Base-by-base conservation (phyloP, 169 alveolate species). In the Cryptosporidium sp. region DNA sequence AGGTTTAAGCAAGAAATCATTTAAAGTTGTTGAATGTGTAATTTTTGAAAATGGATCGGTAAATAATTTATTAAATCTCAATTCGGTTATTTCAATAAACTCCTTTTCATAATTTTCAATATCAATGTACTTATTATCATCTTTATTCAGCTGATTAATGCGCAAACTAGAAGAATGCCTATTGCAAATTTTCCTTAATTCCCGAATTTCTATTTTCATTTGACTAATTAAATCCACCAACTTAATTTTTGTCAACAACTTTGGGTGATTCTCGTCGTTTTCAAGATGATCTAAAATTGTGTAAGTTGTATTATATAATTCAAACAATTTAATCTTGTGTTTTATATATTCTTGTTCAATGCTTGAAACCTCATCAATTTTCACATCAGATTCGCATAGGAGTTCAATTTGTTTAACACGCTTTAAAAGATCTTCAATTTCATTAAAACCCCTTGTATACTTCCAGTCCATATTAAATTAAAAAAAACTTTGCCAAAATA, bases 171-270 rank as follows among this genome's bases (percentile, higher is more conserved):
- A 14, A 18, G 60, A 39, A 21, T 53, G 3, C 12, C 16, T 51
- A 12, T 60, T 31, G 31, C 23, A 23, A 21, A 65, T 61, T 26
- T 29, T 39, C 8, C 52, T 37, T 31, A 80, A 39, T 44, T n/a
- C 68, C 48, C 65, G 65, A 9, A 80, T 37, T 60, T 80, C 89
- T 0, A 45, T 48, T 39, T 80, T 35, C 75, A 80, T 60, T 39
- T 45, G 56, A 12, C 39, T 7, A 35, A 80, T 61, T 48, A 61
- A 37, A 26, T 62, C 89, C 3, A 62, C 69, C 33, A 80, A 6
- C 48, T 42, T 60, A n/a, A 67, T 31, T 42, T 58, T 80, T 44
- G 42, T 33, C 26, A 26, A 58, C 48, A 65, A 65, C 72, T 65
- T 65, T 33, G 23, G 48, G 31, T 23, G 58, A 35, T 6, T 65